These are phyloP conservation scores for Tolypocladium ovalisporum DNA, from an alignment of 2,329 filamentous ascomycete genomes.

Conservation along the genomic window DNA sequence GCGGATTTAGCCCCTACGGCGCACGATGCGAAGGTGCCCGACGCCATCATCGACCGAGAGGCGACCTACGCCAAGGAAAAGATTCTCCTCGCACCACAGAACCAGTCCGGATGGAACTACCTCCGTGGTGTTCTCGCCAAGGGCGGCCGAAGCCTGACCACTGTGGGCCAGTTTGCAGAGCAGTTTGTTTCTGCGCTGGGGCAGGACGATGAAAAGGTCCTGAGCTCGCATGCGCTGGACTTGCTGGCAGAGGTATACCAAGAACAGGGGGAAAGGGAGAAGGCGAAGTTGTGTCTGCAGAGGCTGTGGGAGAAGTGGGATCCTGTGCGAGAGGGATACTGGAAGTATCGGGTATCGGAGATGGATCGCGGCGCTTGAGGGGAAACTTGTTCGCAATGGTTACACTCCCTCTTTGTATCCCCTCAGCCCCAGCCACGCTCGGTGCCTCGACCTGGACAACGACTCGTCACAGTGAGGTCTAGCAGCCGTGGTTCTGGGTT, in stretches of 20 bases:
- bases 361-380: constrained; percentile 4
- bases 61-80: constrained; percentile 62
- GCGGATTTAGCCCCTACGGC: constrained; percentile 36
- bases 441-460: neutral
- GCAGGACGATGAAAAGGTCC: constrained; percentile 38
- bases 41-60: constrained; percentile 61
- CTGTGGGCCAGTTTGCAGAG: constrained; percentile 35
- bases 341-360: constrained; percentile 49
- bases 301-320: constrained; percentile 80
- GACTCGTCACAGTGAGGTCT: neutral
- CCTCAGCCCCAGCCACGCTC: neutral
- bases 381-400: neutral
- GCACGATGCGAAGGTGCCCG: constrained; percentile 45
- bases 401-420: neutral
- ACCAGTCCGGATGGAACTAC: constrained; percentile 92
- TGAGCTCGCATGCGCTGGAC: constrained; percentile 59
- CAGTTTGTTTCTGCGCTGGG: constrained; percentile 39
- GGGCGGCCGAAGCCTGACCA: constrained; percentile 39
- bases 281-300: constrained; percentile 59
- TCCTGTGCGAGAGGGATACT: constrained; percentile 83
- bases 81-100: constrained; percentile 76
- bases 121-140: constrained; percentile 65
- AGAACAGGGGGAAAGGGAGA: constrained; percentile 42
- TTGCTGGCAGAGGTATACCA: constrained; percentile 58
- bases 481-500: neutral